Percentiles rank a stretch among this genome's conserved stretches.
These are phyloP conservation scores for Tuber aestivum DNA, from an alignment of 495 filamentous ascomycete species.

Conservation along the genomic window DNA sequence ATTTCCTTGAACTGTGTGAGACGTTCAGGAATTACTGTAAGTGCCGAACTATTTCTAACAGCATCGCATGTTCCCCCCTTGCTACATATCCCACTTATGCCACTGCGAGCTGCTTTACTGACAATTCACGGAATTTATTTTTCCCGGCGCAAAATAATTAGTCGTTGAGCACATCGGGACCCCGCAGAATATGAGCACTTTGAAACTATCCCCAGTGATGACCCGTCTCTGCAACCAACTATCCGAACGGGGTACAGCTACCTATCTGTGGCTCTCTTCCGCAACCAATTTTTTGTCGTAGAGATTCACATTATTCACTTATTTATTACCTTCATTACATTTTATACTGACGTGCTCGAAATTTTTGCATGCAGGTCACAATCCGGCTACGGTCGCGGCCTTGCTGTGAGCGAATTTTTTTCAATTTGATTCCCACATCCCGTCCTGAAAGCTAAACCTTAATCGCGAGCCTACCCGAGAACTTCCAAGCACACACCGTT, in stretches of 20 bases:
- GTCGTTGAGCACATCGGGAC: conserved; percentile 41
- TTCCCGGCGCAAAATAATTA: conserved; percentile 22
- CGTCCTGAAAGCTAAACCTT: not conserved
- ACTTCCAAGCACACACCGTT: not conserved
- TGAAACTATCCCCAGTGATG: conserved; percentile 36
- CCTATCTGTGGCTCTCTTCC: conserved; percentile 9
- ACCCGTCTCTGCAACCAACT: conserved; percentile 36
- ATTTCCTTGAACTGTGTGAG: conserved; percentile 37
- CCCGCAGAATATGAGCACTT: conserved; percentile 34
- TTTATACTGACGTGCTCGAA: not conserved
- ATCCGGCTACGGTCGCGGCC: conserved; percentile 40
- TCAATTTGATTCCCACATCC: not conserved
- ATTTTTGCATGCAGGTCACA: conserved; percentile 26
- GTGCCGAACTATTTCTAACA: conserved; percentile 6
- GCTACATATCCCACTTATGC: not conserved
- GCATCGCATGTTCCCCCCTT: not conserved
- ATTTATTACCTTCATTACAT: conserved; percentile 2
- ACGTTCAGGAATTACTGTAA: conserved; percentile 36
- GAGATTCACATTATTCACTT: conserved; percentile 13
- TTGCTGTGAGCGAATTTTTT: conserved; percentile 33
- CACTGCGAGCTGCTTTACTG: not conserved
- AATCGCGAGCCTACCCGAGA: conserved; percentile 5
- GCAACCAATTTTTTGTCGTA: conserved; percentile 3
- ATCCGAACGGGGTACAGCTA: conserved; percentile 26
- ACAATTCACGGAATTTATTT: not conserved